Evolutionary conservation across 2,329 filamentous ascomycete genomes (phyloP).

Genomic region (Cryphonectria parasitica): DNA sequence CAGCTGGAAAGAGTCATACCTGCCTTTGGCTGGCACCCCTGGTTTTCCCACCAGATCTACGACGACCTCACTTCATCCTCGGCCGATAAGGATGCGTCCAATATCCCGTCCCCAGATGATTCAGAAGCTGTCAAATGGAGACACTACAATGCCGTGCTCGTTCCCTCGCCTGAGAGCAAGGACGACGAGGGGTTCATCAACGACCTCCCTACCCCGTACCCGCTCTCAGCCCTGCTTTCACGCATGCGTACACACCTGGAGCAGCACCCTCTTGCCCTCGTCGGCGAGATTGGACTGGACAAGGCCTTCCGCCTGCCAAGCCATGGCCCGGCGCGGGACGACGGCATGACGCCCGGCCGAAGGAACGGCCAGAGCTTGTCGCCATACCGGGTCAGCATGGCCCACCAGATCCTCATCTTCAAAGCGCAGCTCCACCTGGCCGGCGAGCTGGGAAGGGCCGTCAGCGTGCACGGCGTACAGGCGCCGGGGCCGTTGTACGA

Average conservation of each 20-base stretch:
- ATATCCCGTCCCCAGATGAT: conserved; percentile 33
- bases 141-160: conserved; percentile 72
- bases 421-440: conserved; percentile 72
- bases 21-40: conserved; percentile 86
- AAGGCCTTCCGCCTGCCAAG: conserved; percentile 75
- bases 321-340: conserved; percentile 47
- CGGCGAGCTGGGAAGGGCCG: conserved; percentile 65
- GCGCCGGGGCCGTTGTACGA: conserved; percentile 74
- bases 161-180: conserved; percentile 49
- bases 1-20: conserved; percentile 54
- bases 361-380: conserved; percentile 71
- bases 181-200: conserved; percentile 50
- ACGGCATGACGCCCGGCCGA: conserved; percentile 67
- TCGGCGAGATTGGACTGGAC: conserved; percentile 80
- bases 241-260: conserved; percentile 60
- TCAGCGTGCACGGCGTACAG: conserved; percentile 75
- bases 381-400: conserved; percentile 67
- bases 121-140: conserved; percentile 45
- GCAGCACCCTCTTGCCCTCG: conserved; percentile 64
- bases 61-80: conserved; percentile 51
- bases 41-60: conserved; percentile 81
- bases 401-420: conserved; percentile 71
- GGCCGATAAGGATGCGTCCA: conserved; percentile 38
- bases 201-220: conserved; percentile 61
- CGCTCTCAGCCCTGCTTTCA: conserved; percentile 61